Evolutionary conservation across 805 yeast species (phyloP), one percentile per base, ranked within the genome.

Genomic region (Blastobotrys parvus): DNA sequence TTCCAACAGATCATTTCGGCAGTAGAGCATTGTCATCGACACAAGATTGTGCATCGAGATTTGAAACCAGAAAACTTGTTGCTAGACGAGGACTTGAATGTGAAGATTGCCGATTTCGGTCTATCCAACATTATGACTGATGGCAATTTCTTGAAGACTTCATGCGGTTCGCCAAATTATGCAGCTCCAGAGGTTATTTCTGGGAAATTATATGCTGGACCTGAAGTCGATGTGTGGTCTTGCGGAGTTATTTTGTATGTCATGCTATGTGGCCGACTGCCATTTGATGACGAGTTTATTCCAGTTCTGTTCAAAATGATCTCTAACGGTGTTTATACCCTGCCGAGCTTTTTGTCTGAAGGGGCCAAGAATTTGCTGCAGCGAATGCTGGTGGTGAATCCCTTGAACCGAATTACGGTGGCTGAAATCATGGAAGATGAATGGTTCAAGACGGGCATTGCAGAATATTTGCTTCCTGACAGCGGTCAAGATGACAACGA

Each of bases 171-270:
- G 5, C 97, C 97, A 44, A 90, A 90, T 60, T 89, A 89, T 62
- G 97, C 97, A 4, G 97, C 97, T 0, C 97, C 97, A 1, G 97
- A 89, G 64, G 97, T 89, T 22, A 89, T 89, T 45, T 78, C 89
- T 48, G 97, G 97, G 29, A 87, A 90, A 60, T 71, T 90, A 42
- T 90, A 89, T 55, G 97, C 97, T 2, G 97, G 97, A 7, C 97
- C 97, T 2, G 97, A 90, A 64, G 97, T 90, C 38, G 97, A 89
- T 62, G 96, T 89, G 43, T 89, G 97, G 97, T 83, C 94, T 0
- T 84, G 95, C 58, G 97, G 97, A 56, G 97, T 90, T 32, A 88
- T 90, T 38, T 69, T 89, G 43, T 90, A 89, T 55, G 97, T 89
- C 42, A 89, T 89, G 97, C 71, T 90, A 41, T 89, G 96, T 64